A percentile compares a stretch with the other conserved stretches of the same genome.
These are phyloP conservation scores for Kodamaea kaohsiungensis DNA, from an alignment of 805 yeast genomes.

Conservation along the genomic window DNA sequence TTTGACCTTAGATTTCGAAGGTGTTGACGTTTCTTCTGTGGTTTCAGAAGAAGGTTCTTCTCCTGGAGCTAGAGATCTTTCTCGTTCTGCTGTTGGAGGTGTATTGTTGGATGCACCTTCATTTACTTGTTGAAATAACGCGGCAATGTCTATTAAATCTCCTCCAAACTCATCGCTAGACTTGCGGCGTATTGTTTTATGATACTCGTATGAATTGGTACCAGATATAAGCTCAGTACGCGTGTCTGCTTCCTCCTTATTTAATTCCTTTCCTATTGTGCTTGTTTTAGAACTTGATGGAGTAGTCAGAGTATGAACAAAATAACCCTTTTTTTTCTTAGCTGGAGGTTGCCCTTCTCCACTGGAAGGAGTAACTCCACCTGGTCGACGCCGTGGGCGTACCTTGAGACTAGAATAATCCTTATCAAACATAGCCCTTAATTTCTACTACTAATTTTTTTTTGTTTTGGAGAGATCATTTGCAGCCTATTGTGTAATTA, in stretches of 20 bases:
- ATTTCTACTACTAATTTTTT: not conserved
- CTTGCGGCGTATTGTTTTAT: not conserved
- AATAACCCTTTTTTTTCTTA: not conserved
- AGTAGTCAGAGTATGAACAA: not conserved
- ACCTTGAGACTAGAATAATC: conserved; percentile 1
- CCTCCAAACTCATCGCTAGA: conserved; percentile 3
- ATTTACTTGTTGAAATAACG: conserved; percentile 3
- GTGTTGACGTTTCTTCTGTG: too few species aligned
- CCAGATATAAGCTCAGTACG: not conserved
- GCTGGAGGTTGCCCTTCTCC: not conserved
- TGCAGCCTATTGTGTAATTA: not conserved
- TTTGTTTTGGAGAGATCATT: not conserved
- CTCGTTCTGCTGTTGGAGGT: not conserved
- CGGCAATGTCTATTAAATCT: conserved; percentile 6
- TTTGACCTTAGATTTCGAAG: not conserved
- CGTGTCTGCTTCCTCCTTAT: not conserved
- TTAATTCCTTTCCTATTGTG: not conserved
- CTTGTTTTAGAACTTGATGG: not conserved
- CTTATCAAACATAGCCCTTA: not conserved
- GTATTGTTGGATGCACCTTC: not conserved
- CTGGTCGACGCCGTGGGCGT: not conserved
- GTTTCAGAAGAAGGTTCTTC: not conserved
- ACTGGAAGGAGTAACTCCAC: not conserved
- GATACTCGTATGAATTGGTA: conserved; percentile 2
- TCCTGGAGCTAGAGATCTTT: not conserved